Percentiles rank a stretch among this genome's conserved stretches.
phyloP scores from a whole-genome alignment of 192 early-diverging fungal species.

The Haplosporangium gracile region DNA sequence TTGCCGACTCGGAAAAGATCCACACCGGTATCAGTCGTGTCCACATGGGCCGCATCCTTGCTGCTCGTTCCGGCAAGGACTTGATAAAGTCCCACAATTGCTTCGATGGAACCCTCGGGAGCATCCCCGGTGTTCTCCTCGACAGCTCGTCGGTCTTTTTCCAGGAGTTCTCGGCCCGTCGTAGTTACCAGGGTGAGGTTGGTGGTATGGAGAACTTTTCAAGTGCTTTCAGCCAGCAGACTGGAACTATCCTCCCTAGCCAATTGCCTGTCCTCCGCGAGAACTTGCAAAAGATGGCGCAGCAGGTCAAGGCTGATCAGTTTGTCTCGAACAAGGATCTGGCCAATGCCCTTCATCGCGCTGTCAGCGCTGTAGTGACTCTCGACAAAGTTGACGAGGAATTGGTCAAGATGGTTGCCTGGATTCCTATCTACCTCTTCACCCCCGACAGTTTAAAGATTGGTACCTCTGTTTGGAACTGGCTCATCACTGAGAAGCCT shows the following conservation, averaged over 20 bases:
- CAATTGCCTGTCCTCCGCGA: constrained; percentile 55
- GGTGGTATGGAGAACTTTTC: constrained; percentile 52
- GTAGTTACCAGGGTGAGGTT: constrained; percentile 65
- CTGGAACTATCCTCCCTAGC: constrained; percentile 38
- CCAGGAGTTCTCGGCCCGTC: constrained; percentile 62
- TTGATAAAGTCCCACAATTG: constrained; percentile 38
- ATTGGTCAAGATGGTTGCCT: constrained; percentile 83
- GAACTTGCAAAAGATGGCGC: constrained; percentile 41
- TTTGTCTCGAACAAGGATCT: constrained; percentile 60
- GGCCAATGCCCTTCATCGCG: constrained; percentile 63
- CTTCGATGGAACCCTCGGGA: constrained; percentile 18
- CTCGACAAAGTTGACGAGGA: constrained; percentile 72
- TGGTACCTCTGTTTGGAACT: constrained; percentile 86
- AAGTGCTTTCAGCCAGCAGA: constrained; percentile 10
- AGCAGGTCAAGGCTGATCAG: constrained; percentile 58
- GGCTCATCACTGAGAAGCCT: constrained; percentile 83
- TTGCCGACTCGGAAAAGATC: constrained; percentile 71
- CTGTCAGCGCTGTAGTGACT: constrained; percentile 61
- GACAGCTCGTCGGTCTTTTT: constrained; percentile 70
- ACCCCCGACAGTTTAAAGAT: constrained; percentile 83
- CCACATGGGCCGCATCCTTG: constrained; percentile 80
- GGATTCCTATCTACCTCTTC: constrained; percentile 88
- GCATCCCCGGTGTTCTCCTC: constrained; percentile 39
- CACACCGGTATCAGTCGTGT: constrained; percentile 64
- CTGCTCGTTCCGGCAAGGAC: constrained; percentile 55